Evolutionary conservation across 495 filamentous ascomycete genomes (phyloP), one percentile per base, ranked within the genome.

Genomic region (Xylaria acuta): DNA sequence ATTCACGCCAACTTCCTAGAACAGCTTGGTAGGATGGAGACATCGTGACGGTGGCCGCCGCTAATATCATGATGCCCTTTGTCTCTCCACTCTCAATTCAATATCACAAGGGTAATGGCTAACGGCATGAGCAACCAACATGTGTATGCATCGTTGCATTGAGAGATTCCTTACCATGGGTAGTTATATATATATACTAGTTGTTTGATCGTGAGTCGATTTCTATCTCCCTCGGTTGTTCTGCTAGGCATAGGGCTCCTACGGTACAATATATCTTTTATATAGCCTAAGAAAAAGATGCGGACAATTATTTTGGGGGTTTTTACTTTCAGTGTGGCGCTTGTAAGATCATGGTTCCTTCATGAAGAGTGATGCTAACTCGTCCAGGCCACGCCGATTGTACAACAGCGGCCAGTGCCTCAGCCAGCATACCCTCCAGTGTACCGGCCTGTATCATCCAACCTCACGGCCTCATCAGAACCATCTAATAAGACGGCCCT

Each of bases 21-120:
- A 38, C 36, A 64, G 45, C 45, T 45, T 71, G 65, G 65, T 20
- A 30, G 22, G 14, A 67, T 54, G 47, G 45, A 32, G 47, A 56
- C 22, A 64, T 70, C 68, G 68, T 70, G 69, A 71, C 49, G 47
- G 25, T 18, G 22, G 59, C 69, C 45, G 59, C 58, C 36, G 69
- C 47, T 56, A 63, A 70, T 45, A 63, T 70, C 58, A 14, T n/a
- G 56, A n/a, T 38, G 43, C 12, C 34, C 14, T 16, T 40, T 70
- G 51, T 56, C 58, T 70, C 41, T 63, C 67, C 67, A 69, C 67
- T 62, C 54, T 36, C 45, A 40, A 47, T 53, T 22, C n/a, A 34
- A 54, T 36, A 54, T 71, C 60, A 64, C 59, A 71, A 54, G 45
- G 47, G 32, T 11, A 56, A n/a, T 40, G 16, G 36, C 47, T 14